These are phyloP conservation scores for Barnettozyma siamensis DNA, from an alignment of 805 yeast species.

Conservation along the genomic window DNA sequence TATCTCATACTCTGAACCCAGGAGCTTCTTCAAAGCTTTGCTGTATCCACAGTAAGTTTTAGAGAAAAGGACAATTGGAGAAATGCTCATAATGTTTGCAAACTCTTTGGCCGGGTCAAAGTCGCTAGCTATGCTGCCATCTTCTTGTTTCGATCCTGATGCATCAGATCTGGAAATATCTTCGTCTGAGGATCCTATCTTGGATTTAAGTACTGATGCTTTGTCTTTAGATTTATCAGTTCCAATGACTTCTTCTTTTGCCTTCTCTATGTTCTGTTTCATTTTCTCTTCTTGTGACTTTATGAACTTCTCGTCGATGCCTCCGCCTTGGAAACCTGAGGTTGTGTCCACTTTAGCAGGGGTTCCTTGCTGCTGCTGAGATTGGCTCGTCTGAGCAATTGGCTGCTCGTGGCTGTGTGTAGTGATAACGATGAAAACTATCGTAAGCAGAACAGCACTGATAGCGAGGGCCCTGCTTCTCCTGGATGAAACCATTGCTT, in stretches of 20 bases:
- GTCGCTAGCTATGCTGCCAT: constrained; percentile 6
- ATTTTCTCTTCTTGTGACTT: constrained; percentile 30
- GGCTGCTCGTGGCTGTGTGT: constrained; percentile 24
- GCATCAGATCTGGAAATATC: neutral
- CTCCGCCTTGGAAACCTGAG: constrained; percentile 23
- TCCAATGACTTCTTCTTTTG: constrained; percentile 4
- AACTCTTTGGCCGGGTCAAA: constrained; percentile 52
- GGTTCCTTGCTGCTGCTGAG: neutral
- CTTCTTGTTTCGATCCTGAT: neutral
- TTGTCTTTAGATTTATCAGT: neutral
- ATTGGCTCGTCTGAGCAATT: neutral
- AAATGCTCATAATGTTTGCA: constrained; percentile 46
- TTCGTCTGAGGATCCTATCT: neutral
- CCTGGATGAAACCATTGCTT: constrained; percentile 26
- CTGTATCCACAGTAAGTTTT: constrained; percentile 71
- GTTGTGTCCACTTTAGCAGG: constrained; percentile 11
- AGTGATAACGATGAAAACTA: constrained; percentile 32
- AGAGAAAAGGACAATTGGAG: constrained; percentile 62
- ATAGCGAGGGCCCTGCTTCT: constrained; percentile 36
- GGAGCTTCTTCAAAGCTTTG: constrained; percentile 58
- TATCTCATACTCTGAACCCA: constrained; percentile 58
- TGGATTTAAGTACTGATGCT: neutral
- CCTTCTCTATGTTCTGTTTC: constrained; percentile 16
- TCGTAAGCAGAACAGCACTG: constrained; percentile 34
- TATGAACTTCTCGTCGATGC: constrained; percentile 37